These are phyloP conservation scores for Lentinus brumalis DNA, from an alignment of 768 basidiomycete species.

Conservation along the genomic window DNA sequence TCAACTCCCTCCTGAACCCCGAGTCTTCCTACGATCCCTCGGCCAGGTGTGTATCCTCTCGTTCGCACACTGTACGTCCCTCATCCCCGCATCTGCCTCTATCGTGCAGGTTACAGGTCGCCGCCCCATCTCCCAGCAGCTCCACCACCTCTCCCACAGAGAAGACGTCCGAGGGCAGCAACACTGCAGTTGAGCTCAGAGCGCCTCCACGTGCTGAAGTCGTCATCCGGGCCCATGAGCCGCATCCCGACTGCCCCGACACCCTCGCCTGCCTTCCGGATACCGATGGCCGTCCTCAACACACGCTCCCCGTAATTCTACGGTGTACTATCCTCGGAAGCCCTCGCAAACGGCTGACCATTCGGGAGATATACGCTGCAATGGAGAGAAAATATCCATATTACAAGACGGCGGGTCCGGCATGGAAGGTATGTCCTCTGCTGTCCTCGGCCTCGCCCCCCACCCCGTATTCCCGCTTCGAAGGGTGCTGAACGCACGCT, in stretches of 20 bases:
- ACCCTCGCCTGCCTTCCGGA: constrained; percentile 77
- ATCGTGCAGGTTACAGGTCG: constrained; percentile 15
- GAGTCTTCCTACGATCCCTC: constrained; percentile 27
- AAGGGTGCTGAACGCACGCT: constrained; percentile 12
- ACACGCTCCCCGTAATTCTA: constrained; percentile 82
- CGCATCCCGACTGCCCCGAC: constrained; percentile 80
- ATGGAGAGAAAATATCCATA: constrained; percentile 87
- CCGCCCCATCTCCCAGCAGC: constrained; percentile 21
- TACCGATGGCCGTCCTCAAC: constrained; percentile 77
- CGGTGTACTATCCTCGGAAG: constrained; percentile 84
- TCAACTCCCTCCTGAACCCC: constrained; percentile 34
- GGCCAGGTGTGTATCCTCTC: constrained; percentile 19
- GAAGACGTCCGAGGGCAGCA: constrained; percentile 3
- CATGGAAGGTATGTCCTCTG: constrained; percentile 70
- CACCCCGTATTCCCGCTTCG: not conserved
- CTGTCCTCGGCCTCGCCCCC: constrained; percentile 4
- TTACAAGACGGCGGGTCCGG: constrained; percentile 77
- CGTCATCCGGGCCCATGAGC: constrained; percentile 28
- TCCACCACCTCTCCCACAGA: constrained; percentile 22
- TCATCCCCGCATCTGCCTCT: not conserved
- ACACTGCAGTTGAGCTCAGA: constrained; percentile 4
- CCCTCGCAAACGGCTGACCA: constrained; percentile 72
- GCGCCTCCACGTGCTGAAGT: constrained; percentile 18
- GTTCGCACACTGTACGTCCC: constrained; percentile 8
- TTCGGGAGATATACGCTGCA: constrained; percentile 82